Conservation (phyloP, 139 green algal species). For the Chloropicon primus region DNA sequence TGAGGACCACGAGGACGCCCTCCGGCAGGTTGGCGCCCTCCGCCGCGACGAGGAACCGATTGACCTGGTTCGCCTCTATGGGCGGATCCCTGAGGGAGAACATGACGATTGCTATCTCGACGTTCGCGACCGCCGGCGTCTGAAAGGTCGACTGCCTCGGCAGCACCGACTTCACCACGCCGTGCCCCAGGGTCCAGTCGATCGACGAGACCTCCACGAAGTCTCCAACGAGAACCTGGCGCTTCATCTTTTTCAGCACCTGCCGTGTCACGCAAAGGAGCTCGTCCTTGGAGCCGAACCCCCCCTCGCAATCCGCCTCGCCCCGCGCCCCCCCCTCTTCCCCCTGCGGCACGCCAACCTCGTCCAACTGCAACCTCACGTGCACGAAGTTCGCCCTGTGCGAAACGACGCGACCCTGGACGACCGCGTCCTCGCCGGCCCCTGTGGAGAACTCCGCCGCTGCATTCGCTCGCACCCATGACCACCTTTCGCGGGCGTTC, state of each 20-base stretch:
- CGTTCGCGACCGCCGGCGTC: neutral
- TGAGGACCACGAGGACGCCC: neutral
- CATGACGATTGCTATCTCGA: neutral
- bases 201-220: neutral
- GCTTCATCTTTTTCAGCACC: neutral
- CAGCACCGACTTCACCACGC: neutral
- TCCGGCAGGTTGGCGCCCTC: neutral
- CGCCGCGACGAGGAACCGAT: neutral
- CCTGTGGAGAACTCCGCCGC: neutral
- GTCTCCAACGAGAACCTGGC: neutral
- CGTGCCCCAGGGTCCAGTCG: neutral
- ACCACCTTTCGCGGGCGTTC: no score
- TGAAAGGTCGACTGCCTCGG: neutral
- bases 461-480: no score
- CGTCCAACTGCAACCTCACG: neutral
- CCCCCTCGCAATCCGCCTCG: neutral
- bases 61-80: neutral
- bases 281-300: neutral
- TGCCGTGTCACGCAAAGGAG: neutral
- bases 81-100: neutral
- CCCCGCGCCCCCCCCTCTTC: neutral
- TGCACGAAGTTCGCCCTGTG: neutral
- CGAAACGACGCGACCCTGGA: neutral
- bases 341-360: neutral
- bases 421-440: neutral